Conservation (phyloP, 495 filamentous ascomycete genomes). For the Rostrohypoxylon terebratum region DNA sequence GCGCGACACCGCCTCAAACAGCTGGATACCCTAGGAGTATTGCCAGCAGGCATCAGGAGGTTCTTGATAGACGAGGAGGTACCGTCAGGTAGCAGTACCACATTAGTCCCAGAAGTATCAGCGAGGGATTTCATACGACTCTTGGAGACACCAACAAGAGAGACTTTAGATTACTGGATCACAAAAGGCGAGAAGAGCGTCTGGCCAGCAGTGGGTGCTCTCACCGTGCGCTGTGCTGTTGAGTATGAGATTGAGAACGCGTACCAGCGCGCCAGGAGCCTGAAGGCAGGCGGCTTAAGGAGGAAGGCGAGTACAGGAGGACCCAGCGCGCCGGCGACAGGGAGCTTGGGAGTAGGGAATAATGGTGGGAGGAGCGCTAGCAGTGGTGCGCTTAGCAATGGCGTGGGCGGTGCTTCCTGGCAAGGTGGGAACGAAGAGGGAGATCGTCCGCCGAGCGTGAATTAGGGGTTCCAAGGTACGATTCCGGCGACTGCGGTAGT, state of each 20-base stretch:
- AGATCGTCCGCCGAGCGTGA: not conserved
- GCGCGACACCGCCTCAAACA: slow-evolving; percentile 85
- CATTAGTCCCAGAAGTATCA: slow-evolving; percentile 83
- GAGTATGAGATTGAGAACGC: slow-evolving; percentile 87
- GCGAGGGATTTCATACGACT: slow-evolving; percentile 77
- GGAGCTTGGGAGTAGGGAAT: not conserved
- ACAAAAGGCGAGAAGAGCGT: slow-evolving; percentile 84
- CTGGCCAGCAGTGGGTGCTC: slow-evolving; percentile 89
- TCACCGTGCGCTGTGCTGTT: slow-evolving; percentile 85
- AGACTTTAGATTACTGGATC: slow-evolving; percentile 87
- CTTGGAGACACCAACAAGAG: slow-evolving; percentile 81
- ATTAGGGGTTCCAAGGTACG: not conserved
- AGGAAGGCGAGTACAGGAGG: slow-evolving; percentile 52
- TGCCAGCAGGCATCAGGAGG: slow-evolving; percentile 75
- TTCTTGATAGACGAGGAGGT: slow-evolving; percentile 90
- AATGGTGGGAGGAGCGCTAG: not conserved
- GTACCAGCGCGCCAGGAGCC: slow-evolving; percentile 80
- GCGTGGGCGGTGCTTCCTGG: not conserved
- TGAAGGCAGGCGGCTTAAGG: slow-evolving; percentile 61
- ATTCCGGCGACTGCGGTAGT: not conserved
- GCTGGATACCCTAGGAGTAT: slow-evolving; percentile 78
- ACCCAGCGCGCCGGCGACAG: not conserved
- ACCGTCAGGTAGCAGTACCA: slow-evolving; percentile 77
- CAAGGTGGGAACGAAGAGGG: not conserved
- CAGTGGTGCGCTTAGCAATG: not conserved